Base-by-base conservation (phyloP, 1,284 basidiomycete species). In the Ustilago esculenta region DNA sequence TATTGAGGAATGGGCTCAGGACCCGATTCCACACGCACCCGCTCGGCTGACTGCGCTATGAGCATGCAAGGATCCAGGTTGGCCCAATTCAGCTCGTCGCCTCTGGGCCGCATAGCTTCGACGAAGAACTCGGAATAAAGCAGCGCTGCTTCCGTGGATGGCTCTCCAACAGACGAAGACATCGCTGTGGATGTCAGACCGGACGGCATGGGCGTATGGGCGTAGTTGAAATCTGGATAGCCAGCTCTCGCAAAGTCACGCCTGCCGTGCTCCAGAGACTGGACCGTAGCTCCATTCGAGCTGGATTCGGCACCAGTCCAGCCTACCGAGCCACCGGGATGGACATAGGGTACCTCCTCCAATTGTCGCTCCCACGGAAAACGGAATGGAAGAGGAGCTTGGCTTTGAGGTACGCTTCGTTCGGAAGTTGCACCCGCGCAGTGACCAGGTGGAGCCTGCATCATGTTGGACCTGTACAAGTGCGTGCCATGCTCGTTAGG, bases 111-210 rank as follows among this genome's bases (percentile, higher is more conserved):
- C 51, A 65, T 50, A 12, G 36, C 21, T 5, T 39, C 50, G 14
- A 58, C 32, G 18, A 65, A 65, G 46, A 58, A 65, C 30, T 65
- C 61, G 18, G 61, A 65, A 36, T 54, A 55, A 8, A 54, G 35
- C 35, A 53, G 17, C 9, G 58, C 61, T 25, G 44, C 12, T 14
- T 45, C 48, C 3, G 25, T n/a, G 5, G 20, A 25, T 4, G 20
- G n/a, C 24, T 52, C 40, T 9, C 23, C 17, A 7, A 12, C 42
- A 34, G 27, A 17, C 1, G 23, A 41, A 30, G 15, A 4, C 8
- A 25, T 20, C 5, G 39, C 32, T 3, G 23, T 15, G 5, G 61
- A 53, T 12, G 49, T 15, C 5, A 32, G 10, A 15, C 36, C 46
- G 10, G 40, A 32, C 11, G 54, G 41, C 15, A 53, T 8, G 15